Percentiles rank a stretch among this genome's conserved stretches.
Conservation (phyloP, 257 asterid species). For the Solanum bulbocastanum region DNA sequence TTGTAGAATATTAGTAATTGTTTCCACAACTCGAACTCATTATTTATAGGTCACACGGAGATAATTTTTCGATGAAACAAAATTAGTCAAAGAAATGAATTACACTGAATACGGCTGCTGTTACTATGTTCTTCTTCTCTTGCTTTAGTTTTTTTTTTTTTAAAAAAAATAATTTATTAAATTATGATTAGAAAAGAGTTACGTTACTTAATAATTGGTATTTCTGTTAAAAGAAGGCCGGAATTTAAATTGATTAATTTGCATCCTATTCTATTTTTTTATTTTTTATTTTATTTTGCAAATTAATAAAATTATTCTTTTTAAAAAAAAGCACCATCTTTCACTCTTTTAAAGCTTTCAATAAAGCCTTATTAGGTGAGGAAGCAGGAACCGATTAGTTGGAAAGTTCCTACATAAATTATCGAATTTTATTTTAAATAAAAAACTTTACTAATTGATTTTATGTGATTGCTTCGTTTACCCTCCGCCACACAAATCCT, state of each 20-base stretch:
- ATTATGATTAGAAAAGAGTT: not conserved
- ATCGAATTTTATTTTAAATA: too few species aligned
- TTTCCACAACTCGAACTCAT: not conserved
- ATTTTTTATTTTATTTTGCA: not conserved
- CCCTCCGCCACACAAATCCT: too few species aligned
- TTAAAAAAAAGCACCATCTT: not conserved
- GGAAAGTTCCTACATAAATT: too few species aligned
- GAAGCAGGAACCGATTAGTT: too few species aligned
- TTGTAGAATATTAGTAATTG: not conserved
- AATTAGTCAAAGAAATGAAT: not conserved
- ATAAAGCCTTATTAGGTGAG: too few species aligned
- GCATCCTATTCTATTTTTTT: not conserved
- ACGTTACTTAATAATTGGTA: not conserved
- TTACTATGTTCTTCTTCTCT: not conserved
- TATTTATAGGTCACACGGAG: not conserved
- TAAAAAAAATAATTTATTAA: not conserved
- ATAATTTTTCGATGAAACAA: not conserved
- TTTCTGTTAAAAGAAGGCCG: not conserved
- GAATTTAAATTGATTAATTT: not conserved
- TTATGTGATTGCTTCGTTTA: too few species aligned
- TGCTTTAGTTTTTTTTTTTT: not conserved
- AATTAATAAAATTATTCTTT: too few species aligned
- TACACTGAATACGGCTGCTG: not conserved
- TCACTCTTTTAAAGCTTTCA: too few species aligned
- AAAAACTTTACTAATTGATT: too few species aligned